Percentiles rank a stretch among this genome's conserved stretches.
phyloP scores from a whole-genome alignment of 2,329 filamentous ascomycete species.

The Stemphylium lycopersici region DNA sequence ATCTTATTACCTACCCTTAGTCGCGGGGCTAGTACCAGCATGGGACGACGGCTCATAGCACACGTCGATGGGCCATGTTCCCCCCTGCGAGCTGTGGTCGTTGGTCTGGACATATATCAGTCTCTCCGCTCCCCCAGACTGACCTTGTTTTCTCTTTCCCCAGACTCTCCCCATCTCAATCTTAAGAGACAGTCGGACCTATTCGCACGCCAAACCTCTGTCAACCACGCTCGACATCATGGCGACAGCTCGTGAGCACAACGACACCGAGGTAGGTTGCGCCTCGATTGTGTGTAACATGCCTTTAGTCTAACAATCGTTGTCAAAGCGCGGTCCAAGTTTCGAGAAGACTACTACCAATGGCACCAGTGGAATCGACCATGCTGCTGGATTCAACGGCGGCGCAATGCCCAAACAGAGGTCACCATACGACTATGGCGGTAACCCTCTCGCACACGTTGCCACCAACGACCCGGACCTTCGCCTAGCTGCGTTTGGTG shows the following conservation, averaged over 20 bases:
- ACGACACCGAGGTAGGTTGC: constrained; percentile 36
- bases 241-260: constrained; percentile 52
- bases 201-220: neutral
- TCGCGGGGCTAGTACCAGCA: constrained; percentile 25
- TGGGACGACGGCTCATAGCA: constrained; percentile 39
- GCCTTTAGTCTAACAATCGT: constrained; percentile 11
- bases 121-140: constrained; percentile 38
- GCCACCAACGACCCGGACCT: constrained; percentile 56
- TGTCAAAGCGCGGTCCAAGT: constrained; percentile 28
- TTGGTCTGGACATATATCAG: constrained; percentile 41
- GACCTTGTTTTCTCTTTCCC: constrained; percentile 25
- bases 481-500: constrained; percentile 57
- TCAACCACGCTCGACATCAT: constrained; percentile 36
- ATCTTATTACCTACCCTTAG: constrained; percentile 36
- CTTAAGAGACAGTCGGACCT: constrained; percentile 1
- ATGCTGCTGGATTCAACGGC: constrained; percentile 40
- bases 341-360: constrained; percentile 36
- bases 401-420: constrained; percentile 45
- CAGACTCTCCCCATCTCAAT: constrained; percentile 22
- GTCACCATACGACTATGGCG: constrained; percentile 58
- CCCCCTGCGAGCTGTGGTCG: constrained; percentile 24
- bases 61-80: constrained; percentile 37
- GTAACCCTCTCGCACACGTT: constrained; percentile 59
- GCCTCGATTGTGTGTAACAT: neutral
- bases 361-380: constrained; percentile 48